A percentile compares a stretch with the other conserved stretches of the same genome.
phyloP scores from a whole-genome alignment of 169 alveolate species.

The Cryptosporidium felis region DNA sequence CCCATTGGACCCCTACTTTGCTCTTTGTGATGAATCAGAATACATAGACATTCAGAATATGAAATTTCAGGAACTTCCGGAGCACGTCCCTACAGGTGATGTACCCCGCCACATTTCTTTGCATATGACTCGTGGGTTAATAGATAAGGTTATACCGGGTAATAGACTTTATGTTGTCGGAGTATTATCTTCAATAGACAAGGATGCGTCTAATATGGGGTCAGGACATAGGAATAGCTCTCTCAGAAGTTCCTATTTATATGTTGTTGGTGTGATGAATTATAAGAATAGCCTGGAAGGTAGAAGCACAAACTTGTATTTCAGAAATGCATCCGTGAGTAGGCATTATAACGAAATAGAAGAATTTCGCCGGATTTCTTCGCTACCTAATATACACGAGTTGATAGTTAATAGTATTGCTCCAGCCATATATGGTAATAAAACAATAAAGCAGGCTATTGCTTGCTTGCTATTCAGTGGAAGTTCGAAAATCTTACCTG shows the following conservation, averaged over 20 bases:
- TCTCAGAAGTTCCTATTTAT: slow-evolving; percentile 82
- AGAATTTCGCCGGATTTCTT: slow-evolving; percentile 82
- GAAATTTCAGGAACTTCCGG: slow-evolving; percentile 98
- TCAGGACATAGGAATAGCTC: slow-evolving; percentile 19
- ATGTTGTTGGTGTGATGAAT: slow-evolving; percentile 82
- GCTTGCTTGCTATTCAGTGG: slow-evolving; percentile 99
- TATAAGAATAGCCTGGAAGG: slow-evolving; percentile 76
- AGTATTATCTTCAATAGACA: slow-evolving; percentile 82
- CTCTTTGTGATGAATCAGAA: slow-evolving; percentile 93
- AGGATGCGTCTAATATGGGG: slow-evolving; percentile 16
- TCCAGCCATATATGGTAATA: slow-evolving; percentile 96
- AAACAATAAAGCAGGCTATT: slow-evolving; percentile 95
- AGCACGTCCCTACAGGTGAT: slow-evolving; percentile 95
- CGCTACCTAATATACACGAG: slow-evolving; percentile 91
- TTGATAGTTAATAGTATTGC: slow-evolving; percentile 92
- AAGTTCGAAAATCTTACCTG: slow-evolving; percentile 94
- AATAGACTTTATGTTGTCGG: slow-evolving; percentile 95
- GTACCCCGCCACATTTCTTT: slow-evolving; percentile 84
- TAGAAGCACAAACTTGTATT: slow-evolving; percentile 73
- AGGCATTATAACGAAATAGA: slow-evolving; percentile 77
- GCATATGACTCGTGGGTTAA: slow-evolving; percentile 69
- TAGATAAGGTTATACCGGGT: slow-evolving; percentile 93
- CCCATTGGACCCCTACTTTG: slow-evolving; percentile 90
- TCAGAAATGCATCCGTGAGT: slow-evolving; percentile 60
- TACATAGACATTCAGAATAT: slow-evolving; percentile 94